Conservation (phyloP, 805 yeast genomes). For the Spathaspora arborariae region DNA sequence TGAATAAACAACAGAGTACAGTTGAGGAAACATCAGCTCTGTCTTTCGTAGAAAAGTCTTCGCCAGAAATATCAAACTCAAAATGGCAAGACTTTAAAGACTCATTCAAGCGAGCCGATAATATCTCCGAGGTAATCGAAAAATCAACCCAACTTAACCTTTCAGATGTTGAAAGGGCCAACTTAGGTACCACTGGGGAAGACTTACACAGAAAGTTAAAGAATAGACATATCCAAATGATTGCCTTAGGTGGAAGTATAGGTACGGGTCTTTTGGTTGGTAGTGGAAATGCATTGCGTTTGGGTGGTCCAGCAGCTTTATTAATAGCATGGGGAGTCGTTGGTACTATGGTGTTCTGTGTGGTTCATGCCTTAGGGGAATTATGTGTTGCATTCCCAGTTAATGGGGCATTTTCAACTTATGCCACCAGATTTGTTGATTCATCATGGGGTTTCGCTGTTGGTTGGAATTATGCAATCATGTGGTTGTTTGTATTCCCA, state of each 20-base stretch:
- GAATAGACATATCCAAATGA: conserved; percentile 54
- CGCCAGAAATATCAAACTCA: background rate
- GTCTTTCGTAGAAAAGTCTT: background rate
- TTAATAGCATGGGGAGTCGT: conserved; percentile 56
- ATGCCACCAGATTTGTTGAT: conserved; percentile 34
- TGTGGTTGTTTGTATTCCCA: conserved; percentile 37
- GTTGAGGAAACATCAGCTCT: background rate
- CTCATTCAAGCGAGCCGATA: conserved; percentile 28
- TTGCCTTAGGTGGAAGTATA: conserved; percentile 68
- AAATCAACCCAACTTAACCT: background rate
- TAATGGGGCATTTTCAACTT: conserved; percentile 38
- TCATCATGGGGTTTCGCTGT: conserved; percentile 40
- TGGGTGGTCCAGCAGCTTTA: conserved; percentile 43
- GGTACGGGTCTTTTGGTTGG: conserved; percentile 58
- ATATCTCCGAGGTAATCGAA: background rate
- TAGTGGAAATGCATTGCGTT: conserved; percentile 39
- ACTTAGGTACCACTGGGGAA: conserved; percentile 30
- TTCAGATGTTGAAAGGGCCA: conserved; percentile 32
- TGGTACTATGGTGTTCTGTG: conserved; percentile 55
- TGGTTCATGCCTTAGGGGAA: conserved; percentile 65
- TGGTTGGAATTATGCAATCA: conserved; percentile 36
- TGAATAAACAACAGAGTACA: background rate
- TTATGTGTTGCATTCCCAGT: conserved; percentile 47
- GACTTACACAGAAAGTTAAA: conserved; percentile 43
- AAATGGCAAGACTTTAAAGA: conserved; percentile 23